A percentile compares a stretch with the other conserved stretches of the same genome.
Evolutionary conservation across 176 grass and related monocot species (phyloP).

Genomic region (Eragrostis curvula): DNA sequence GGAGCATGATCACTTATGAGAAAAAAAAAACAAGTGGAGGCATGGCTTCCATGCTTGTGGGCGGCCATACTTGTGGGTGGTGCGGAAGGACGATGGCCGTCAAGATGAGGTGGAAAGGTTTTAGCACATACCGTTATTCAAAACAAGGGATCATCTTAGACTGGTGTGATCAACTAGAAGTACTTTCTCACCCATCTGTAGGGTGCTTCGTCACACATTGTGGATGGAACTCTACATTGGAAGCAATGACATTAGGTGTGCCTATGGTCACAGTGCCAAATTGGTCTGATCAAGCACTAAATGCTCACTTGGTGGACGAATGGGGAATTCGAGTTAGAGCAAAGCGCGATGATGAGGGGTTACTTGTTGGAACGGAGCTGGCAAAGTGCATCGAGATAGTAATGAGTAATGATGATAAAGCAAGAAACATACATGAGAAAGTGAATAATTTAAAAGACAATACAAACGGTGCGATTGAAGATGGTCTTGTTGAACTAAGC

Average conservation of each 20-base stretch:
- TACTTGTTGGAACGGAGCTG: constrained; percentile 21
- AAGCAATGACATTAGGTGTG: constrained; percentile 17
- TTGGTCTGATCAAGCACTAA: constrained; percentile 37
- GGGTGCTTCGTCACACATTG: constrained; percentile 69
- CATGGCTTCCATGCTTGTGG: too few relatives aligned
- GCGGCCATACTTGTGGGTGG: too few relatives aligned
- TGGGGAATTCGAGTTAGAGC: constrained; percentile 26
- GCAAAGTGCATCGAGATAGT: constrained; percentile 13
- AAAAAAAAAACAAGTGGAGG: constrained; percentile 17
- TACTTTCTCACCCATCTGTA: constrained; percentile 22
- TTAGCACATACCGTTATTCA: neutral
- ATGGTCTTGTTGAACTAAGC: neutral
- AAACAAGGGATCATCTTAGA: constrained; percentile 10
- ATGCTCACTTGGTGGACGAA: constrained; percentile 35
- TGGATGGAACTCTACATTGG: constrained; percentile 64
- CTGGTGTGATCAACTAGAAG: constrained; percentile 46
- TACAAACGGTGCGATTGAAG: neutral
- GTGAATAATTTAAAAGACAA: neutral
- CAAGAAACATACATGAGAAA: neutral
- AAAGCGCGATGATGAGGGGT: neutral
- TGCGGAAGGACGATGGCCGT: constrained; percentile 10
- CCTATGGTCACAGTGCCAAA: constrained; percentile 32
- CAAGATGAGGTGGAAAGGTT: constrained; percentile 9
- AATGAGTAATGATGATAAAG: neutral
- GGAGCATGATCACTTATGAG: constrained; percentile 27